Percentiles rank a stretch among this genome's conserved stretches.
Evolutionary conservation across 129 eudicot genomes (phyloP).

Genomic region (Pittosporum tobira): DNA sequence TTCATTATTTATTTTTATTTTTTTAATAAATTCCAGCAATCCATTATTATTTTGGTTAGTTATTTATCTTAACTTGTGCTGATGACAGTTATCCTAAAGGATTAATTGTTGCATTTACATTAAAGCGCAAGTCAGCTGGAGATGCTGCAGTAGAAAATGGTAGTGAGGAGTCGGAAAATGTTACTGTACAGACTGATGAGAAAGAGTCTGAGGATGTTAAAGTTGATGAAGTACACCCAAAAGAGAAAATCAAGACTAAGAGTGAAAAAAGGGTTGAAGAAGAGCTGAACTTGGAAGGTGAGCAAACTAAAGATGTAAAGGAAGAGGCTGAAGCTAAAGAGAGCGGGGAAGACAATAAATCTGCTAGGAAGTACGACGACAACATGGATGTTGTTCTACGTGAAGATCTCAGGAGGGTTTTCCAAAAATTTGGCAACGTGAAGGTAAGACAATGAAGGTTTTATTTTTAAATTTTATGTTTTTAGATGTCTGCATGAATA

Average conservation of each 20-base stretch:
- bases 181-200: conserved; percentile 19
- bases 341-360: conserved; percentile 19
- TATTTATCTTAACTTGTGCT: neutral
- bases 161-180: conserved; percentile 3
- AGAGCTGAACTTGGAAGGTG: conserved; percentile 32
- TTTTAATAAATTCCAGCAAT: no score
- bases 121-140: conserved; percentile 39
- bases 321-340: conserved; percentile 26
- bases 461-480: no score
- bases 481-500: no score
- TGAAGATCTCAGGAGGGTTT: conserved; percentile 73
- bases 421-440: conserved; percentile 71
- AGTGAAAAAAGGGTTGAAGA: conserved; percentile 30
- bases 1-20: neutral
- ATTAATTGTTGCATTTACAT: conserved; percentile 67
- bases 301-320: conserved; percentile 33
- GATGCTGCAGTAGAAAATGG: conserved; percentile 11
- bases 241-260: conserved; percentile 14
- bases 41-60: neutral
- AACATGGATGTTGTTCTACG: conserved; percentile 70
- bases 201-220: conserved; percentile 18
- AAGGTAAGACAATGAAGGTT: conserved; percentile 43
- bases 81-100: conserved; percentile 66
- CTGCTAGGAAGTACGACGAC: conserved; percentile 49
- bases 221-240: neutral